Conservation (phyloP, 176 grass and related monocot species). For the Alopecurus myosuroides region DNA sequence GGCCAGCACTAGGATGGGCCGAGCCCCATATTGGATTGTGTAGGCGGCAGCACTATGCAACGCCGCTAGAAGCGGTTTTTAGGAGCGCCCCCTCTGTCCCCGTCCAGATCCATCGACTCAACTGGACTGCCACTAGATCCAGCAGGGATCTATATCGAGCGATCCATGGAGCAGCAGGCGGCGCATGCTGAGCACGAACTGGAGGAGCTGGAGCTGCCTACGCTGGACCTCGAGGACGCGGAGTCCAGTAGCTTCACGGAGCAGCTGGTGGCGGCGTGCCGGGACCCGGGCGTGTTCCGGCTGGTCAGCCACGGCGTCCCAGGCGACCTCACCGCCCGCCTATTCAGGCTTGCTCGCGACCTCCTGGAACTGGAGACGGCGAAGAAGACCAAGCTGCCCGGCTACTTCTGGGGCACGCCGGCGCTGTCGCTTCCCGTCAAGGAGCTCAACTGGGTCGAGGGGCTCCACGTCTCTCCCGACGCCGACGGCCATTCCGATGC, state of each 20-base stretch:
- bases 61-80: too few relatives aligned
- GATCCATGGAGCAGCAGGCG: not conserved
- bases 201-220: conserved; percentile 12
- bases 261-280: conserved; percentile 33
- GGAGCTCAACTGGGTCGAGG: conserved; percentile 74
- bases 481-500: too few relatives aligned
- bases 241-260: not conserved
- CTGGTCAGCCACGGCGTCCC: conserved; percentile 66
- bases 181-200: not conserved
- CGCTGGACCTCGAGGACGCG: conserved; percentile 20
- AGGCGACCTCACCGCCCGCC: conserved; percentile 10
- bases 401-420: conserved; percentile 80
- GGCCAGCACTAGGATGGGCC: too few relatives aligned
- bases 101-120: too few relatives aligned
- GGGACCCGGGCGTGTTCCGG: conserved; percentile 42
- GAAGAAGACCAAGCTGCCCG: conserved; percentile 23
- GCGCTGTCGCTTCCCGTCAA: conserved; percentile 42
- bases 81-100: too few relatives aligned
- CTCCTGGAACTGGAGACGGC: not conserved
- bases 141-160: not conserved
- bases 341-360: conserved; percentile 15
- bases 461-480: conserved; percentile 35
- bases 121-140: too few relatives aligned
- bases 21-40: too few relatives aligned
- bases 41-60: too few relatives aligned